A percentile compares a stretch with the other conserved stretches of the same genome.
Evolutionary conservation across 2,329 filamentous ascomycete species (phyloP).

Genomic region (Stromatinia cepivora): DNA sequence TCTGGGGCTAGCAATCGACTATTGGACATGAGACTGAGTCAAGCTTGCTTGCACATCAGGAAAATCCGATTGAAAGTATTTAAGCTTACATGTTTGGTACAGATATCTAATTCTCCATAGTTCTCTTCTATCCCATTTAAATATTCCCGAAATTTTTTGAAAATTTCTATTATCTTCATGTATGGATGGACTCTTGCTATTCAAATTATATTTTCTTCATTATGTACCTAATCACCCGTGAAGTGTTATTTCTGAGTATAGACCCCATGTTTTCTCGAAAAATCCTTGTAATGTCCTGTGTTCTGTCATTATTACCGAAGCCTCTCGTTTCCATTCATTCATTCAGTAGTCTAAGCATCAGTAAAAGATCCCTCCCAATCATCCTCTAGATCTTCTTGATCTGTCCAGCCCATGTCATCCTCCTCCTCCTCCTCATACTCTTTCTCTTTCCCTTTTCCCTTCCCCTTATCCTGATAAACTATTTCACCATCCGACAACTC

Average conservation of each 20-base stretch:
- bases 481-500: background rate
- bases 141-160: background rate
- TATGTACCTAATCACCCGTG: background rate
- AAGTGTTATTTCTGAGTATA: background rate
- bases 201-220: background rate
- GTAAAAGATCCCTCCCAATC: constrained; percentile 1
- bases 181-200: background rate
- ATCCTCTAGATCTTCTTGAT: background rate
- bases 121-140: background rate
- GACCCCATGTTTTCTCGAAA: background rate
- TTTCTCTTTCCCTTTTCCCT: background rate
- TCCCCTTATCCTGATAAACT: background rate
- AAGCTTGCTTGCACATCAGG: too few relatives aligned
- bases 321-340: too few relatives aligned
- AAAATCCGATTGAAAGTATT: too few relatives aligned
- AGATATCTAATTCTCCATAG: too few relatives aligned
- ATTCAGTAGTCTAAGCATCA: background rate
- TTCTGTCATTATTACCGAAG: background rate
- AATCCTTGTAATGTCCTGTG: too few relatives aligned
- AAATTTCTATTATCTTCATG: background rate
- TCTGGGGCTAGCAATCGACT: too few relatives aligned
- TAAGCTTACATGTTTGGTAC: too few relatives aligned
- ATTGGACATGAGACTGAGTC: too few relatives aligned
- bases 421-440: background rate
- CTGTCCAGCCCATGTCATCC: background rate